Conservation (phyloP, 2,329 filamentous ascomycete species). For the Graphilbum fragrans region DNA sequence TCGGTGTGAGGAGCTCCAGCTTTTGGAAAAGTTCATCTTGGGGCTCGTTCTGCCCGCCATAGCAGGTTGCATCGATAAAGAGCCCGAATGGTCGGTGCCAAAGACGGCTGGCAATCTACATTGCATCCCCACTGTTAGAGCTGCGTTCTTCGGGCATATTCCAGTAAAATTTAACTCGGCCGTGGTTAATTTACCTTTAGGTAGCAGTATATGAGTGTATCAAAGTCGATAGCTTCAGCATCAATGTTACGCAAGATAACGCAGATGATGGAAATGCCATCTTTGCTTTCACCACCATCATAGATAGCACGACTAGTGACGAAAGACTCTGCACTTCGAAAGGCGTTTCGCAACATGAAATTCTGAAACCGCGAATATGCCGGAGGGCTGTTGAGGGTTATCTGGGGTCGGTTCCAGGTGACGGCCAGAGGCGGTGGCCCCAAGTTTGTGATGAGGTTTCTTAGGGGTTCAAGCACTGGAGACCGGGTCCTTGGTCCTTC, state of each 20-base stretch:
- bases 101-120: constrained; percentile 52
- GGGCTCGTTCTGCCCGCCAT: constrained; percentile 54
- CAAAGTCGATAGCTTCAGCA: constrained; percentile 50
- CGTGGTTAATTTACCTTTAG: constrained; percentile 37
- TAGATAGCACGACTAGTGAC: constrained; percentile 54
- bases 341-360: constrained; percentile 60
- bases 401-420: constrained; percentile 55
- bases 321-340: constrained; percentile 51
- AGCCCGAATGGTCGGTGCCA: constrained; percentile 60
- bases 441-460: constrained; percentile 51
- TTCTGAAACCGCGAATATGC: constrained; percentile 58
- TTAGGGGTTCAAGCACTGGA: constrained; percentile 46
- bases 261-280: constrained; percentile 56
- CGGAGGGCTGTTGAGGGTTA: constrained; percentile 50
- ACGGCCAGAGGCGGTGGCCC: constrained; percentile 56
- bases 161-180: too few species aligned
- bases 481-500: constrained; percentile 39
- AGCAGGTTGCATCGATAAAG: constrained; percentile 58
- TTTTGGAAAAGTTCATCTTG: constrained; percentile 54
- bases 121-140: background rate
- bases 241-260: constrained; percentile 58
- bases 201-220: constrained; percentile 55
- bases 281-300: constrained; percentile 61
- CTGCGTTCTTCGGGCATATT: too few species aligned
- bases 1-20: constrained; percentile 49